These are phyloP conservation scores for Lodderomyces parapsilosis DNA, from an alignment of 1,139 yeast genomes.

Conservation along the genomic window DNA sequence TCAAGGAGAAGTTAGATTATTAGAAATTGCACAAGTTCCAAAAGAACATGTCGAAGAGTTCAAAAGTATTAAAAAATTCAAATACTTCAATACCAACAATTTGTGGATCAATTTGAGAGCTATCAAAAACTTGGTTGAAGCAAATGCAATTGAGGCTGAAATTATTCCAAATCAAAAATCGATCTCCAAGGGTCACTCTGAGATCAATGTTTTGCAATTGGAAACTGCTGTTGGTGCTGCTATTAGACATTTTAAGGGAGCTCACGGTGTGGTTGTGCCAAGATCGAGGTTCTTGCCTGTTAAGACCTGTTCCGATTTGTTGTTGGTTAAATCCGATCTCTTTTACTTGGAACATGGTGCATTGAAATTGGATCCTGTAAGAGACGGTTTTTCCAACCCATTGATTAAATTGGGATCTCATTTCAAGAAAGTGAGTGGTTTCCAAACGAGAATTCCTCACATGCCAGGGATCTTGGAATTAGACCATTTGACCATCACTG, in stretches of 20 bases:
- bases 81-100: slow-evolving; percentile 96
- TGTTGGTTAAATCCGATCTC: slow-evolving; percentile 94
- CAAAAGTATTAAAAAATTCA: slow-evolving; percentile 95
- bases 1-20: slow-evolving; percentile 89
- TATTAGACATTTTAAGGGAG: slow-evolving; percentile 90
- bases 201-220: slow-evolving; percentile 84
- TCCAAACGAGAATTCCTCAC: slow-evolving; percentile 87
- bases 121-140: slow-evolving; percentile 85
- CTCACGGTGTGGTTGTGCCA: slow-evolving; percentile 98
- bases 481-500: slow-evolving; percentile 92
- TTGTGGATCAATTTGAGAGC: slow-evolving; percentile 97
- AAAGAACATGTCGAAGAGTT: slow-evolving; percentile 98
- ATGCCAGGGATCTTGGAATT: slow-evolving; percentile 95
- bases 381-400: slow-evolving; percentile 89
- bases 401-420: slow-evolving; percentile 94
- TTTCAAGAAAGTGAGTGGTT: slow-evolving; percentile 91
- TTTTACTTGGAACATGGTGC: slow-evolving; percentile 92
- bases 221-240: slow-evolving; percentile 99
- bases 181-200: slow-evolving; percentile 72
- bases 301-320: slow-evolving; percentile 91
- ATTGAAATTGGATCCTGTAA: slow-evolving; percentile 73
- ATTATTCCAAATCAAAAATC: slow-evolving; percentile 93
- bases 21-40: slow-evolving; percentile 98
- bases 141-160: slow-evolving; percentile 81
- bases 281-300: slow-evolving; percentile 97